phyloP scores from a whole-genome alignment of 129 eudicot genomes.

The Pulicaria dysenterica region DNA sequence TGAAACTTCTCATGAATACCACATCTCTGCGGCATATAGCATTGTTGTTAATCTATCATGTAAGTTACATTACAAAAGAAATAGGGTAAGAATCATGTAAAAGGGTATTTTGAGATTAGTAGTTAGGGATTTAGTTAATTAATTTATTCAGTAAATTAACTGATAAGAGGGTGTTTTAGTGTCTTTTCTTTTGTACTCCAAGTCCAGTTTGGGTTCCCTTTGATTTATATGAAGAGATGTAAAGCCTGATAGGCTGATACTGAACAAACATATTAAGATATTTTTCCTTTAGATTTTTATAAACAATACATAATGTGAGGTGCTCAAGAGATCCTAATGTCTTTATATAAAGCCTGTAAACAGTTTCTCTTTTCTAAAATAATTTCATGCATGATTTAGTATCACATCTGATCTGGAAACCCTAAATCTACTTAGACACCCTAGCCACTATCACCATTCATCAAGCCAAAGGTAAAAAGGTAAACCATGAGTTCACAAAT shows the following conservation, averaged over 20 bases:
- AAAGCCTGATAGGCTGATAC: slow-evolving; percentile 3
- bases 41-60: too few species aligned
- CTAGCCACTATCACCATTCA: not conserved
- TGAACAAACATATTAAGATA: not conserved
- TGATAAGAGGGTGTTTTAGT: not conserved
- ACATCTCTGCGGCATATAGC: too few species aligned
- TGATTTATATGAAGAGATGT: not conserved
- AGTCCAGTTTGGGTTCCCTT: not conserved
- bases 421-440: slow-evolving; percentile 17
- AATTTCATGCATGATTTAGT: slow-evolving; percentile 2
- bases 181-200: not conserved
- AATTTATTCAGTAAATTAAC: not conserved
- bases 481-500: not conserved
- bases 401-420: not conserved
- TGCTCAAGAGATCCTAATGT: not conserved
- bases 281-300: not conserved
- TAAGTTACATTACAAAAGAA: too few species aligned
- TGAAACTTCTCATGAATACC: too few species aligned
- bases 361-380: slow-evolving; percentile 11
- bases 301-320: not conserved
- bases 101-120: too few species aligned
- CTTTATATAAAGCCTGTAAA: not conserved
- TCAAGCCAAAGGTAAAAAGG: not conserved
- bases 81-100: too few species aligned
- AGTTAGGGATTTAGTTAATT: not conserved